phyloP scores from a whole-genome alignment of 495 filamentous ascomycete genomes.

The Aspergillus carlsbadensis region DNA sequence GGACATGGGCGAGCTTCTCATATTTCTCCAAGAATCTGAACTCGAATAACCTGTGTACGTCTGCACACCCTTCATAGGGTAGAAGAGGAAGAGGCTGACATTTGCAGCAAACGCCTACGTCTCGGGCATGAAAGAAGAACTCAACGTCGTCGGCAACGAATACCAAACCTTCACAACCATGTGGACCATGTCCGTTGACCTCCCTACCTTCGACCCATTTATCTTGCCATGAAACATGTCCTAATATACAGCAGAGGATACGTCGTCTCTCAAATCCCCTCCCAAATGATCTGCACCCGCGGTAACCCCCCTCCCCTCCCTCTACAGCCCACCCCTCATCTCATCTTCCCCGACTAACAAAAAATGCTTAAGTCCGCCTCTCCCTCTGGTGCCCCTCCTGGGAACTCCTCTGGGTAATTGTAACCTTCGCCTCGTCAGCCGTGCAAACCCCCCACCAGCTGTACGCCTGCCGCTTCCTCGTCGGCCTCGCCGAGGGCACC shows the following conservation, averaged over 20 bases:
- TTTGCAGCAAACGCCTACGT: not conserved
- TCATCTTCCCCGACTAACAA: no score
- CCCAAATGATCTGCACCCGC: not conserved
- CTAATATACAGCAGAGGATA: not conserved
- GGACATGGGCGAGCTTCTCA: not conserved
- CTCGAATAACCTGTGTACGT: not conserved
- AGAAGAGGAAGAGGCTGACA: not conserved
- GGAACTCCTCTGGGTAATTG: not conserved
- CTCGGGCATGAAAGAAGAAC: not conserved
- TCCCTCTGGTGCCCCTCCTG: not conserved
- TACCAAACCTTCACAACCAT: not conserved
- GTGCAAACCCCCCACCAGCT: slow-evolving; percentile 6
- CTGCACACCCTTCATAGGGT: no score
- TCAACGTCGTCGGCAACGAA: not conserved
- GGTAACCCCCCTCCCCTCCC: not conserved
- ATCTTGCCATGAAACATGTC: no score
- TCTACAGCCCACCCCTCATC: not conserved
- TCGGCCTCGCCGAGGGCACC: slow-evolving; percentile 2
- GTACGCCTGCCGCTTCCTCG: slow-evolving; percentile 5
- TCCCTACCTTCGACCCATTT: not conserved
- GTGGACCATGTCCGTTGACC: not conserved
- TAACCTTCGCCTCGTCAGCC: not conserved
- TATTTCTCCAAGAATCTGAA: not conserved
- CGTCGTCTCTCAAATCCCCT: not conserved
- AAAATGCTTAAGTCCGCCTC: not conserved